Conservation (phyloP, 805 yeast species). For the Kuraishia cidri region DNA sequence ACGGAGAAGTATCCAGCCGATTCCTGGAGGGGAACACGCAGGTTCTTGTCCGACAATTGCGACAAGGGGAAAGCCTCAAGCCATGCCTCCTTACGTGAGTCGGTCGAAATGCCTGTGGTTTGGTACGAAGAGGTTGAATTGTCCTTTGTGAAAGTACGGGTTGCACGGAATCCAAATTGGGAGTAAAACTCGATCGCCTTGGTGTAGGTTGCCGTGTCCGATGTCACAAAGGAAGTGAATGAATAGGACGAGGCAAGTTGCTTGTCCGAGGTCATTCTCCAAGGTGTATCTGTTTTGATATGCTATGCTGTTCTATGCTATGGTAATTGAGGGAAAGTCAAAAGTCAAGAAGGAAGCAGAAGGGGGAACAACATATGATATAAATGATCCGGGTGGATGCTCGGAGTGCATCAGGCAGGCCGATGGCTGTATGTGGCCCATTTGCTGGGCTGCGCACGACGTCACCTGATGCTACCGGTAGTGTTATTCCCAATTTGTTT, state of each 20-base stretch:
- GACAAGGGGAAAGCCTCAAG: slow-evolving; percentile 53
- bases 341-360: no score
- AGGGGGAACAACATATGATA: no score
- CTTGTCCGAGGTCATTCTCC: neutral
- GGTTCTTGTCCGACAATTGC: slow-evolving; percentile 6
- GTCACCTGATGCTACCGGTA: no score
- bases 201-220: slow-evolving; percentile 33
- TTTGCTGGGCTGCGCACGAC: no score
- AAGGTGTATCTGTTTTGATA: no score
- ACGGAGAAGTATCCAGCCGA: slow-evolving; percentile 3
- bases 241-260: slow-evolving; percentile 12
- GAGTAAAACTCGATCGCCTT: slow-evolving; percentile 47
- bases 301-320: no score
- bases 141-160: slow-evolving; percentile 52
- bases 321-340: no score
- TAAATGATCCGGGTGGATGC: no score
- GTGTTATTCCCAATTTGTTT: no score
- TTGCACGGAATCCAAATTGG: slow-evolving; percentile 49
- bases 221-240: slow-evolving; percentile 54
- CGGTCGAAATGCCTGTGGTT: slow-evolving; percentile 49
- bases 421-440: no score
- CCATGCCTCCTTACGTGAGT: slow-evolving; percentile 67
- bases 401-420: no score
- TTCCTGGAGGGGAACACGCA: slow-evolving; percentile 24
- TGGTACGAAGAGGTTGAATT: slow-evolving; percentile 22